Evolutionary conservation across 164 flowering plant species (phyloP), one percentile per base, ranked within the genome.

Genomic region (Berberis thunbergii): DNA sequence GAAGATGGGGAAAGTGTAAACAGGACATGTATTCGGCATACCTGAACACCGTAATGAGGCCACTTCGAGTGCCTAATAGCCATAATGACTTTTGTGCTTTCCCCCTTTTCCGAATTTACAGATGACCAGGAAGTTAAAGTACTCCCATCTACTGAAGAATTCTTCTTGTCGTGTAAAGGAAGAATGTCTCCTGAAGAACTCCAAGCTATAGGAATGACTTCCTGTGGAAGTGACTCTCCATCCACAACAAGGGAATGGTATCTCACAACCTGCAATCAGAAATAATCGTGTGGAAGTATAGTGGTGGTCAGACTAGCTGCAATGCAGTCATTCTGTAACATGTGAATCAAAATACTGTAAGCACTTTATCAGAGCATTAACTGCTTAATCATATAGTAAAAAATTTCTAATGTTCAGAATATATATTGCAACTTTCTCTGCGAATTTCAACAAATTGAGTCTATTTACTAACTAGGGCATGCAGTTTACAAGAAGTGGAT

Each of bases 1-100:
- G 48, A 38, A 13, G 4, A 41, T 6, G 2, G 43, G 43, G 13
- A 61, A 43, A 76, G 64, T 2, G 70, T 4, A 71, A 11, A 26
- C 66, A 65, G 57, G 61, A 1, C 66, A 65, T 54, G 61, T 41
- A 41, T 39, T 60, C 54, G 48, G 54, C 63, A 57, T 68, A 91
- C 98, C 96, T 90, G 97, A 66, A 94, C 76, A 70, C 98, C 98
- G 73, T 83, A 94, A 69, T 94, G 99, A 77, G 99, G 97, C 61
- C 91, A 70, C n/a, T 73, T 78, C 59, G 86, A 74, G 63, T 94
- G 99, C 96, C 70, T 91, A 63, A 94, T 75, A 26, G 91, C 97
- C 99, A 94, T 91, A 57, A 94, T 75, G 72, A 89, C 74, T 65
- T 73, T 76, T 63, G 57, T 58, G n/a, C 65, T 66, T 61, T 62